Evolutionary conservation across 306 rosid genomes (phyloP).

Genomic region (Cucumis cinereus): DNA sequence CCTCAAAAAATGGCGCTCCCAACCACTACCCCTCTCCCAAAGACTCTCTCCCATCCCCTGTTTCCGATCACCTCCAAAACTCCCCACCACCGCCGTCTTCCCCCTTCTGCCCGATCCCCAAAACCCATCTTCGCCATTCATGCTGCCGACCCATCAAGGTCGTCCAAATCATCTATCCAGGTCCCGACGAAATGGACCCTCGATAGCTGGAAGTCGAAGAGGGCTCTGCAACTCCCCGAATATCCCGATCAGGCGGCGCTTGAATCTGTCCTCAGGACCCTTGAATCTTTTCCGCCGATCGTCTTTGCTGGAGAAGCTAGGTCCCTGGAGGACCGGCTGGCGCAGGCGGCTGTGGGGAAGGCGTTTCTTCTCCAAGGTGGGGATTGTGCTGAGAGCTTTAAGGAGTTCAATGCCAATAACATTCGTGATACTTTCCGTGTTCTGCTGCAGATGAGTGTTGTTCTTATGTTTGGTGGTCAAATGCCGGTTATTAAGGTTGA

Average conservation of each 20-base stretch:
- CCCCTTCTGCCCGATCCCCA: neutral
- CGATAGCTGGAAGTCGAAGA: constrained; percentile 26
- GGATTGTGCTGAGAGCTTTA: constrained; percentile 37
- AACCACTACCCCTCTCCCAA: constrained; percentile 4
- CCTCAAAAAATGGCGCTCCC: constrained; percentile 9
- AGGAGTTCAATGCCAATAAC: constrained; percentile 31
- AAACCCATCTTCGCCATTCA: constrained; percentile 21
- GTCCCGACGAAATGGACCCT: constrained; percentile 15
- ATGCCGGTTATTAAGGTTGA: constrained; percentile 31
- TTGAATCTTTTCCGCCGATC: constrained; percentile 30
- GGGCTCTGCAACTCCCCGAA: constrained; percentile 27
- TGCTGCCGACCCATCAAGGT: constrained; percentile 18
- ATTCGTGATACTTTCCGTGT: constrained; percentile 32
- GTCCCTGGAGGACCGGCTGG: constrained; percentile 27
- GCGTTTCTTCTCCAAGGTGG: constrained; percentile 37
- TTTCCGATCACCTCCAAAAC: neutral
- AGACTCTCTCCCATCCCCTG: constrained; percentile 1
- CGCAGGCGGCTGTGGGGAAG: constrained; percentile 23
- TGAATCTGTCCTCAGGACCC: constrained; percentile 21
- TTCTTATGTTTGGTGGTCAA: constrained; percentile 33
- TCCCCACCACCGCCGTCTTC: neutral
- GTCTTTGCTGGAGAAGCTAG: constrained; percentile 33
- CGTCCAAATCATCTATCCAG: constrained; percentile 6
- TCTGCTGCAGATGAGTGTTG: constrained; percentile 30
- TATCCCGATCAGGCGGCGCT: constrained; percentile 19